These are phyloP conservation scores for Mycosphaerella sp. DNA, from an alignment of 2,329 filamentous ascomycete species.

Conservation along the genomic window DNA sequence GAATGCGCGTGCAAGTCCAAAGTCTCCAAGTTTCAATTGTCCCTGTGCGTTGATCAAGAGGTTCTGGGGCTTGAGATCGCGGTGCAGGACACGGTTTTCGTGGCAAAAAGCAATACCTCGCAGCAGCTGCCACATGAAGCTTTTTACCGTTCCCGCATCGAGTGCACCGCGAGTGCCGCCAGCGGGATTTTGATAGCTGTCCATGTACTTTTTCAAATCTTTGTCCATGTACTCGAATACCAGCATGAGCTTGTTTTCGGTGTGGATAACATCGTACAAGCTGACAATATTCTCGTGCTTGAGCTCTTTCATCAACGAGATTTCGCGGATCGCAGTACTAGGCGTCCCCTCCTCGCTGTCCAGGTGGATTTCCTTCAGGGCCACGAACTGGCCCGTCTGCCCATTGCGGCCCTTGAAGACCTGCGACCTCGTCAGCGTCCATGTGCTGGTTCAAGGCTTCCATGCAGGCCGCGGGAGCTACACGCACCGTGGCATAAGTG, in stretches of 20 bases:
- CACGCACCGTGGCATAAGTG: slow-evolving; percentile 87
- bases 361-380: slow-evolving; percentile 96
- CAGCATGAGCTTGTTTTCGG: slow-evolving; percentile 99
- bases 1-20: slow-evolving; percentile 88
- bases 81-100: slow-evolving; percentile 90
- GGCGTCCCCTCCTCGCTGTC: slow-evolving; percentile 98
- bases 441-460: too few relatives aligned
- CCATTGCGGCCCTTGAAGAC: slow-evolving; percentile 98
- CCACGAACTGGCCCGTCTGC: slow-evolving; percentile 93
- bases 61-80: slow-evolving; percentile 94
- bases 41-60: slow-evolving; percentile 90
- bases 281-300: slow-evolving; percentile 98
- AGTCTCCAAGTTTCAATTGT: slow-evolving; percentile 86
- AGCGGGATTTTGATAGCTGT: slow-evolving; percentile 48
- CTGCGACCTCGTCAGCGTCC: slow-evolving; percentile 42
- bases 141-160: slow-evolving; percentile 88
- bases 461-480: background rate
- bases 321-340: slow-evolving; percentile 94
- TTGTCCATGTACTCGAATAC: slow-evolving; percentile 99
- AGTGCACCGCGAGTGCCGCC: slow-evolving; percentile 83
- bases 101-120: slow-evolving; percentile 97
- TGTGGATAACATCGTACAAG: slow-evolving; percentile 97
- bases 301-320: slow-evolving; percentile 98
- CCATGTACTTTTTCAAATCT: slow-evolving; percentile 98
- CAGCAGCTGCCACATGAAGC: slow-evolving; percentile 97